phyloP scores from a whole-genome alignment of 495 filamentous ascomycete species.

The Penicillium subrubescens region DNA sequence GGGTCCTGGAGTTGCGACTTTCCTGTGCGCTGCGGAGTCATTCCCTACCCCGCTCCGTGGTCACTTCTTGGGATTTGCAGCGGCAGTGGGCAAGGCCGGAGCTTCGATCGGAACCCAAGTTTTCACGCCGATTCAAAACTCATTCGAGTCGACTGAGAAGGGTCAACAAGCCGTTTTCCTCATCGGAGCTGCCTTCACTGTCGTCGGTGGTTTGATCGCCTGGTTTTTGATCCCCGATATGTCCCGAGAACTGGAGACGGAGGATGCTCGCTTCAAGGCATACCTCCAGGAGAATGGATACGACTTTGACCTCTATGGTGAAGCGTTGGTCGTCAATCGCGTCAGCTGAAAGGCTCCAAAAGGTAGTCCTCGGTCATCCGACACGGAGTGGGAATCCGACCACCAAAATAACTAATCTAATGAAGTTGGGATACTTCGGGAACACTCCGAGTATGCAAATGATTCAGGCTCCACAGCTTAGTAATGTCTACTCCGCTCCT shows the following conservation, averaged over 20 bases:
- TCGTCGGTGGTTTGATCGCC: constrained; percentile 41
- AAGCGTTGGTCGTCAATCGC: constrained; percentile 22
- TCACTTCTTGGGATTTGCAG: constrained; percentile 50
- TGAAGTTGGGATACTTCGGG: too few relatives aligned
- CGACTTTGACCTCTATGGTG: constrained; percentile 26
- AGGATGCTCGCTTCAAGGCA: constrained; percentile 45
- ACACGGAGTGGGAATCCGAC: too few relatives aligned
- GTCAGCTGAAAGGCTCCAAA: background rate
- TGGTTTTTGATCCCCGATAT: constrained; percentile 52
- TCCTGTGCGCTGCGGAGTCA: constrained; percentile 47
- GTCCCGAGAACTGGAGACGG: constrained; percentile 45
- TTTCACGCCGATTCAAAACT: constrained; percentile 47
- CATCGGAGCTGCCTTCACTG: constrained; percentile 46
- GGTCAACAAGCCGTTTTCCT: constrained; percentile 51
- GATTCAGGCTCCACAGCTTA: too few relatives aligned
- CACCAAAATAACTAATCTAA: too few relatives aligned
- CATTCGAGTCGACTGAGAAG: constrained; percentile 35
- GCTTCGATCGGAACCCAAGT: constrained; percentile 51
- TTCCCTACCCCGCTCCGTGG: constrained; percentile 55
- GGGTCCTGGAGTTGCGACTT: constrained; percentile 51
- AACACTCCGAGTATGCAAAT: too few relatives aligned
- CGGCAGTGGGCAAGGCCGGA: constrained; percentile 52
- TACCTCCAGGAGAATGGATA: constrained; percentile 50
- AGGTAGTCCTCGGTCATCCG: background rate
- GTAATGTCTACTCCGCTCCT: too few relatives aligned